Evolutionary conservation across 2,329 filamentous ascomycete genomes (phyloP).

Genomic region (Calonectria multiphialidica): DNA sequence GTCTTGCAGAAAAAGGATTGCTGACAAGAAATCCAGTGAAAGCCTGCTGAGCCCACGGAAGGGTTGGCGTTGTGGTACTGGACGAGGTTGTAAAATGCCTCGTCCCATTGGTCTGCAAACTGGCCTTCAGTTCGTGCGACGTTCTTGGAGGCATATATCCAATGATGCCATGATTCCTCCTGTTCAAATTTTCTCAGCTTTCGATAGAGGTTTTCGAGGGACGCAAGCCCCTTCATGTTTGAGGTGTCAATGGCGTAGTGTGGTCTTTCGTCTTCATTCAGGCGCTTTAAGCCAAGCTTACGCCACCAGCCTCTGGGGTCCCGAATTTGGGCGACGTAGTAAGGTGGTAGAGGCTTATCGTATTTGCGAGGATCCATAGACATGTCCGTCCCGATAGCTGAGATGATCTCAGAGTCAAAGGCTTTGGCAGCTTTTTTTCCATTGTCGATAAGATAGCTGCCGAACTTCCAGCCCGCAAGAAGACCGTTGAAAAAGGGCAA

Average conservation of each 20-base stretch:
- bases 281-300: not conserved
- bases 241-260: not conserved
- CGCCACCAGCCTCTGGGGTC: not conserved
- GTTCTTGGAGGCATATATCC: not conserved
- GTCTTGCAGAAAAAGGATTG: not conserved
- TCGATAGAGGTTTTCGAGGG: not conserved
- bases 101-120: not conserved
- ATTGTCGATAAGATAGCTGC: not conserved
- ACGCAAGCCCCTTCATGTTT: not conserved
- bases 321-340: not conserved
- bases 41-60: not conserved
- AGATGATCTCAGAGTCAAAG: not conserved
- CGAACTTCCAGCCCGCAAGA: not conserved
- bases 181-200: not conserved
- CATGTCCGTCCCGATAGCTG: not conserved
- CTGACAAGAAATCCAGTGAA: not conserved
- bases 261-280: not conserved
- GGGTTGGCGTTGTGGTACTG: not conserved
- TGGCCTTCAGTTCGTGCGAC: not conserved
- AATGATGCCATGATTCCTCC: not conserved
- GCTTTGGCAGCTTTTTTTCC: not conserved
- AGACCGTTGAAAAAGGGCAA: not conserved
- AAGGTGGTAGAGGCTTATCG: not conserved
- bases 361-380: not conserved
- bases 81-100: not conserved